phyloP scores from a whole-genome alignment of 1,284 basidiomycete genomes.

The Inonotus obliquus region DNA sequence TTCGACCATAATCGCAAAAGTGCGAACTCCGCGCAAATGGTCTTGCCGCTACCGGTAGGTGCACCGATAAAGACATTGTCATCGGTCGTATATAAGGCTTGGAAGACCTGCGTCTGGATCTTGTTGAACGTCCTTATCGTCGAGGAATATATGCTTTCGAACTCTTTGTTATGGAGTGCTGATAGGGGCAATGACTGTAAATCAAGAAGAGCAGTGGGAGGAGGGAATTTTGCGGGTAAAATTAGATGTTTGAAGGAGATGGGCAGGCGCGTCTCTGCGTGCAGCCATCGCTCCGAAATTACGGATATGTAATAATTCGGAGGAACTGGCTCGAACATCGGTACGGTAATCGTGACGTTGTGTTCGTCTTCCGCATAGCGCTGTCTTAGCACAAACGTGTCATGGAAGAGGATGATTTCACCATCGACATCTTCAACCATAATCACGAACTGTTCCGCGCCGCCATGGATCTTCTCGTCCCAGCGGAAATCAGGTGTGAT shows the following conservation, averaged over 20 bases:
- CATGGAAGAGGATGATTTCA: constrained; percentile 92
- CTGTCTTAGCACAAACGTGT: constrained; percentile 87
- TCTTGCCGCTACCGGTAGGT: constrained; percentile 96
- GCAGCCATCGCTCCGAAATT: constrained; percentile 94
- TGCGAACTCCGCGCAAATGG: constrained; percentile 95
- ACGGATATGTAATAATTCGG: constrained; percentile 98
- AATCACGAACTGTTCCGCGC: constrained; percentile 87
- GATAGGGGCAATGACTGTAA: constrained; percentile 88
- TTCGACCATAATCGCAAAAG: constrained; percentile 90
- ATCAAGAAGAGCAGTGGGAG: constrained; percentile 89
- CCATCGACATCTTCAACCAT: constrained; percentile 97
- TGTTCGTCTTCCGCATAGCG: constrained; percentile 93
- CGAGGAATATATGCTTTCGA: constrained; percentile 79
- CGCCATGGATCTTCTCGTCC: constrained; percentile 92
- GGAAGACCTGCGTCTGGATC: constrained; percentile 99
- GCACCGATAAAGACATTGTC: constrained; percentile 96
- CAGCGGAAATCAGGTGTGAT: constrained; percentile 96
- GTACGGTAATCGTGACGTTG: constrained; percentile 90
- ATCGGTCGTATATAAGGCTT: constrained; percentile 92
- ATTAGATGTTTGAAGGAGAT: constrained; percentile 99
- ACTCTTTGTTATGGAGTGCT: constrained; percentile 89
- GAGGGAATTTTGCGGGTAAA: constrained; percentile 94
- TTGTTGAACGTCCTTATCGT: constrained; percentile 90
- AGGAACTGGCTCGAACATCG: constrained; percentile 95
- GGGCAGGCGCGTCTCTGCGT: constrained; percentile 90